Percentiles rank a stretch among this genome's conserved stretches.
phyloP scores from a whole-genome alignment of 1,139 yeast species.

The Magnusiomyces magnusii region DNA sequence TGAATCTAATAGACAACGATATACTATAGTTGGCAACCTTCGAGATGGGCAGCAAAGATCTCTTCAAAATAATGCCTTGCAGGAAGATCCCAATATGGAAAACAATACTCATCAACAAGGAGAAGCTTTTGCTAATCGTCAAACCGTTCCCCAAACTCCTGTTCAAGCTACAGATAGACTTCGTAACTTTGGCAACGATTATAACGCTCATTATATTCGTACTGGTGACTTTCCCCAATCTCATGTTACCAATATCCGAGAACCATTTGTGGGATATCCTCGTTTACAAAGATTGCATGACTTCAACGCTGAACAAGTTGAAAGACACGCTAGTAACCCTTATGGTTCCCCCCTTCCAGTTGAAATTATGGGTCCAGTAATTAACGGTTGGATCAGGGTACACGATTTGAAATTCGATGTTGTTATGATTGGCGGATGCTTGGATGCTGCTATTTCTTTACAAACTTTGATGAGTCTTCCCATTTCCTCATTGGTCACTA shows the following conservation, averaged over 20 bases:
- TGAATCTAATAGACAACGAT: too few relatives aligned
- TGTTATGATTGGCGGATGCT: conserved; percentile 82
- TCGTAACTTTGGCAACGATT: conserved; percentile 50
- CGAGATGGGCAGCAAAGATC: too few relatives aligned
- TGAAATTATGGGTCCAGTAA: conserved; percentile 45
- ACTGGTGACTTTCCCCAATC: conserved; percentile 53
- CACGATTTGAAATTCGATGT: conserved; percentile 69
- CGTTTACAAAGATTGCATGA: conserved; percentile 60
- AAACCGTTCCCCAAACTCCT: too few relatives aligned
- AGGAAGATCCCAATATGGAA: too few relatives aligned
- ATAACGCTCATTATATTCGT: conserved; percentile 60
- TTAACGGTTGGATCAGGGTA: conserved; percentile 51
- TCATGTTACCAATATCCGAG: conserved; percentile 54
- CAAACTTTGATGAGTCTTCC: conserved; percentile 60
- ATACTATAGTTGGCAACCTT: too few relatives aligned
- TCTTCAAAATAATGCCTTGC: too few relatives aligned
- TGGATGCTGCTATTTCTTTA: conserved; percentile 54
- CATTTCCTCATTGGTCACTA: conserved; percentile 61
- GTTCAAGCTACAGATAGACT: too few relatives aligned
- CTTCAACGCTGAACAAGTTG: conserved; percentile 48
- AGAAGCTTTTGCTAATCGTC: too few relatives aligned
- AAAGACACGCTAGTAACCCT: conserved; percentile 49
- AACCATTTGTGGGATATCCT: conserved; percentile 79
- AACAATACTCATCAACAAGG: too few relatives aligned
- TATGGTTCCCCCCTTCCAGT: conserved; percentile 51